phyloP scores from a whole-genome alignment of 2,329 filamentous ascomycete species.

The Beauveria medogensis region DNA sequence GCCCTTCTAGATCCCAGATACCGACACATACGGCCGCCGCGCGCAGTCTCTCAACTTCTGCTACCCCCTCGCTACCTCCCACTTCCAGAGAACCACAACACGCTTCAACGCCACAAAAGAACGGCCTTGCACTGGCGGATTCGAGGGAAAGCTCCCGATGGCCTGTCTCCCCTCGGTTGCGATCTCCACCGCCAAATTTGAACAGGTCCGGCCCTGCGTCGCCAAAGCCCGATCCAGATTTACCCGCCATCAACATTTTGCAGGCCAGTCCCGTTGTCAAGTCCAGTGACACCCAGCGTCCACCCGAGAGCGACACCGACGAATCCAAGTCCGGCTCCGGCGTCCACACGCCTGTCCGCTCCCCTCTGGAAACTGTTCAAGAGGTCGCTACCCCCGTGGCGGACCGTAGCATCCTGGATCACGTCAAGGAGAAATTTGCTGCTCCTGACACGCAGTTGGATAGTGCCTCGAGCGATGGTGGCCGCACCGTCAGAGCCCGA shows the following conservation, averaged over 20 bases:
- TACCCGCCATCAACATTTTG: conserved; percentile 45
- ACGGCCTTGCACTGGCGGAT: conserved; percentile 36
- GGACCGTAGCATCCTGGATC: conserved; percentile 38
- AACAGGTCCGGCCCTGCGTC: conserved; percentile 38
- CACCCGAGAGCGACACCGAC: conserved; percentile 45
- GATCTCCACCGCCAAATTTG: conserved; percentile 61
- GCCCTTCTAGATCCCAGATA: conserved; percentile 40
- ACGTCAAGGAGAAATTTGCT: conserved; percentile 40
- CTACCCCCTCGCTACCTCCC: conserved; percentile 57
- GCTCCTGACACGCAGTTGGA: conserved; percentile 35
- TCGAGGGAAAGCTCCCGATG: conserved; percentile 56
- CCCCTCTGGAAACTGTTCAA: conserved; percentile 80
- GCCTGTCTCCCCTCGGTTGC: conserved; percentile 69
- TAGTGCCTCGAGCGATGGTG: conserved; percentile 27
- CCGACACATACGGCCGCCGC: conserved; percentile 56
- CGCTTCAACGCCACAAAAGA: conserved; percentile 60
- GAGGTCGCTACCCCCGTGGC: conserved; percentile 56
- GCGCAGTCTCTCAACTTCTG: conserved; percentile 60
- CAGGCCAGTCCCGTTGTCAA: conserved; percentile 40
- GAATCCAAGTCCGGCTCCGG: conserved; percentile 41
- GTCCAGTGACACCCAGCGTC: conserved; percentile 31
- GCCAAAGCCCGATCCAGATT: conserved; percentile 41
- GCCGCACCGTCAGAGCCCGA: conserved; percentile 37
- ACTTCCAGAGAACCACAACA: conserved; percentile 50
- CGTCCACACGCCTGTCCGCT: conserved; percentile 51